Percentiles rank a stretch among this genome's conserved stretches.
Conservation (phyloP, 2,329 filamentous ascomycete species). For the Fusarium annulatum region DNA sequence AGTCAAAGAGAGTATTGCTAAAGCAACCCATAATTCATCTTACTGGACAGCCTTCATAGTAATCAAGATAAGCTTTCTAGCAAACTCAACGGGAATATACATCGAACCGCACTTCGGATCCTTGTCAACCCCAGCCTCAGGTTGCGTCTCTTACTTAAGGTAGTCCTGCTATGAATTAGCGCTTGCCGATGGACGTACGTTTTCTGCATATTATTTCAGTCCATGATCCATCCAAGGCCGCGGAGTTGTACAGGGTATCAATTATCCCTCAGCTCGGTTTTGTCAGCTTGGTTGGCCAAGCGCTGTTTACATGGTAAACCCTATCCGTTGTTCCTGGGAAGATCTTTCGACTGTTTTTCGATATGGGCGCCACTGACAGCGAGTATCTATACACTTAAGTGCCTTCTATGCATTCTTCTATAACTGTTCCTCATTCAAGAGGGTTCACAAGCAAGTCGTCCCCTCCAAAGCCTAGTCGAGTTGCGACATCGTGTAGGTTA, state of each 20-base stretch:
- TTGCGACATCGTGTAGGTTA: background rate
- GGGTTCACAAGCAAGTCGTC: slow-evolving; percentile 3
- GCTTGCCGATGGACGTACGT: slow-evolving; percentile 8
- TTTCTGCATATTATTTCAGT: slow-evolving; percentile 17
- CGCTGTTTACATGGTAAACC: background rate
- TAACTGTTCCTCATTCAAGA: background rate
- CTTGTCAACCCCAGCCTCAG: background rate
- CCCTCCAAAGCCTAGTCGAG: slow-evolving; percentile 6
- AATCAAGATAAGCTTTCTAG: background rate
- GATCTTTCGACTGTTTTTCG: slow-evolving; percentile 30
- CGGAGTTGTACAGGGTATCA: slow-evolving; percentile 5
- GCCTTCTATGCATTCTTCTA: background rate
- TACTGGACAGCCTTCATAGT: background rate
- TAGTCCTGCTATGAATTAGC: slow-evolving; percentile 1
- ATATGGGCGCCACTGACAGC: background rate
- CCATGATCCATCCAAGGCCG: background rate
- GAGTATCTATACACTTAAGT: background rate
- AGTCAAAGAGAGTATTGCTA: background rate
- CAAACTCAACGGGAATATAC: slow-evolving; percentile 1
- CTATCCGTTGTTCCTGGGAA: slow-evolving; percentile 11
- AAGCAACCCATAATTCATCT: background rate
- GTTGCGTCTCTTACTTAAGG: slow-evolving; percentile 20
- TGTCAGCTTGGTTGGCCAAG: slow-evolving; percentile 18
- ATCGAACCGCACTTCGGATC: slow-evolving; percentile 15
- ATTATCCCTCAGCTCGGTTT: slow-evolving; percentile 14